Evolutionary conservation across 2,329 filamentous ascomycete species (phyloP).

Genomic region (Rutstroemia sydowiana): DNA sequence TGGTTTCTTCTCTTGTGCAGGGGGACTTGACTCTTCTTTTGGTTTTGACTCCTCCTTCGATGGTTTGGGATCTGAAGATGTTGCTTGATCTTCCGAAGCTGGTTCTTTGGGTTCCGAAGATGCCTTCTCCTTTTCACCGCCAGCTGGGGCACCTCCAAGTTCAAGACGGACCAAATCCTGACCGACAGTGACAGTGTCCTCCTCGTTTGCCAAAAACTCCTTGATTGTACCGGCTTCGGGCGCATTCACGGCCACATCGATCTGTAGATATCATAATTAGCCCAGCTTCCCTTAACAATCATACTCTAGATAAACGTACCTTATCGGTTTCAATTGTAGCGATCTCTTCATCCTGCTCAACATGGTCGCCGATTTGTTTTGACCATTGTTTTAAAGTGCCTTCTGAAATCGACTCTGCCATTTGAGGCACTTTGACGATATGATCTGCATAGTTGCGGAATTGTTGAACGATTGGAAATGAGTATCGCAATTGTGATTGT

Average conservation of each 20-base stretch:
- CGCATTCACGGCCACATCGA: slow-evolving; percentile 94
- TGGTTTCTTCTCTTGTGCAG: slow-evolving; percentile 36
- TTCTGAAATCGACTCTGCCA: slow-evolving; percentile 98
- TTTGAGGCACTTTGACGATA: slow-evolving; percentile 87
- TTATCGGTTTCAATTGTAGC: slow-evolving; percentile 99
- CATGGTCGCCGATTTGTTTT: slow-evolving; percentile 86
- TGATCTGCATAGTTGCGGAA: slow-evolving; percentile 66
- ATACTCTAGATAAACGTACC: slow-evolving; percentile 41
- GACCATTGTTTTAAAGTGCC: slow-evolving; percentile 93
- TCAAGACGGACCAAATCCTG: slow-evolving; percentile 87
- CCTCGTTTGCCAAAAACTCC: slow-evolving; percentile 84
- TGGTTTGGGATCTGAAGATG: slow-evolving; percentile 37
- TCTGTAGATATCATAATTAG: slow-evolving; percentile 44
- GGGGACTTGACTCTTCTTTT: slow-evolving; percentile 34
- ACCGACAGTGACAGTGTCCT: slow-evolving; percentile 90
- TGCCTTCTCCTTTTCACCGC: slow-evolving; percentile 46
- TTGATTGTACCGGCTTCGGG: slow-evolving; percentile 86
- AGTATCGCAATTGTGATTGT: slow-evolving; percentile 32
- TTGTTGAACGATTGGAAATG: slow-evolving; percentile 43
- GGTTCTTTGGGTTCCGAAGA: slow-evolving; percentile 50
- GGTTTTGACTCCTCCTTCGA: slow-evolving; percentile 35
- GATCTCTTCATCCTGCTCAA: slow-evolving; percentile 95
- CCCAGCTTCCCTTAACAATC: not conserved
- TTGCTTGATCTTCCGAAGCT: slow-evolving; percentile 48
- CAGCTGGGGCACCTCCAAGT: slow-evolving; percentile 57